Percentiles rank a stretch among this genome's conserved stretches.
Evolutionary conservation across 306 rosid species (phyloP).

Genomic region (Cucumis sativus): Cucumber_9930_V3 NC_026658.2:8835501-8836000

Average conservation of each 20-base stretch:
- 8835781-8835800: background rate
- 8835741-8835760: constrained; percentile 73
- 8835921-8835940: constrained; percentile 95
- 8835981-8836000: constrained; percentile 68
- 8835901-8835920: constrained; percentile 89
- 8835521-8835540: background rate
- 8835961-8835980: constrained; percentile 98
- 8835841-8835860: constrained; percentile 1
- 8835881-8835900: constrained; percentile 98
- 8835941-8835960: constrained; percentile 87
- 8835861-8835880: background rate
- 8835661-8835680: constrained; percentile 98
- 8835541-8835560: background rate
- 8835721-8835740: constrained; percentile 79
- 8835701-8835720: constrained; percentile 97
- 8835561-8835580: background rate
- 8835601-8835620: background rate
- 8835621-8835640: constrained; percentile 28
- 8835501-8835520: constrained; percentile 98
- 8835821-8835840: background rate
- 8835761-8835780: constrained; percentile 99
- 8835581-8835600: background rate
- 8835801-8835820: background rate
- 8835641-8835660: constrained; percentile 99
- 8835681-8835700: constrained; percentile 98